Conservation (phyloP, 805 yeast genomes). For the Candida krabiensis region DNA sequence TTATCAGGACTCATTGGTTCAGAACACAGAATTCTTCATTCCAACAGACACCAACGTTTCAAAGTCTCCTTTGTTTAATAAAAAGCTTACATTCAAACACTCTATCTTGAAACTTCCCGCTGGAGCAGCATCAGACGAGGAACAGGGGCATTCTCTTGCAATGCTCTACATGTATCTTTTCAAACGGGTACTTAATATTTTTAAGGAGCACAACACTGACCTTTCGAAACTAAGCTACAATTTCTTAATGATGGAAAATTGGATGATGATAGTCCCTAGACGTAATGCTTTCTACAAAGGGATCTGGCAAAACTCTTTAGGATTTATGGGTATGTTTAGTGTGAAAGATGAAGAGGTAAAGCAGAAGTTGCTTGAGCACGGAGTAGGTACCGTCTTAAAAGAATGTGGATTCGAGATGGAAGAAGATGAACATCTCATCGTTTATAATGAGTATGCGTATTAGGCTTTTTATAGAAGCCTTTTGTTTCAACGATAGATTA, state of each 20-base stretch:
- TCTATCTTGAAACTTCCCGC: constrained; percentile 65
- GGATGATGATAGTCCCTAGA: constrained; percentile 89
- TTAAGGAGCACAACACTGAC: constrained; percentile 48
- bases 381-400: constrained; percentile 54
- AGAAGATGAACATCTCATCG: constrained; percentile 47
- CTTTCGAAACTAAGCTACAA: constrained; percentile 65
- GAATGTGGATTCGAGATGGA: constrained; percentile 63
- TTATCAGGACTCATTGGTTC: constrained; percentile 53
- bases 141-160: constrained; percentile 58
- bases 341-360: constrained; percentile 66
- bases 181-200: constrained; percentile 66
- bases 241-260: constrained; percentile 74
- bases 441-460: constrained; percentile 66
- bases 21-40: constrained; percentile 47
- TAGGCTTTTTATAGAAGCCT: constrained; percentile 28
- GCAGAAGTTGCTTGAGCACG: constrained; percentile 45
- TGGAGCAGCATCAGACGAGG: constrained; percentile 26
- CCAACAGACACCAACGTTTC: constrained; percentile 44
- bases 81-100: constrained; percentile 76
- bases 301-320: constrained; percentile 77
- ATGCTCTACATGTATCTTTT: constrained; percentile 71
- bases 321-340: constrained; percentile 73
- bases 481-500: no score
- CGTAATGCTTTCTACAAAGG: constrained; percentile 51
- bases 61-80: constrained; percentile 60